These are phyloP conservation scores for Diaporthe aspalathi DNA, from an alignment of 2,329 filamentous ascomycete genomes.

Conservation along the genomic window DNA sequence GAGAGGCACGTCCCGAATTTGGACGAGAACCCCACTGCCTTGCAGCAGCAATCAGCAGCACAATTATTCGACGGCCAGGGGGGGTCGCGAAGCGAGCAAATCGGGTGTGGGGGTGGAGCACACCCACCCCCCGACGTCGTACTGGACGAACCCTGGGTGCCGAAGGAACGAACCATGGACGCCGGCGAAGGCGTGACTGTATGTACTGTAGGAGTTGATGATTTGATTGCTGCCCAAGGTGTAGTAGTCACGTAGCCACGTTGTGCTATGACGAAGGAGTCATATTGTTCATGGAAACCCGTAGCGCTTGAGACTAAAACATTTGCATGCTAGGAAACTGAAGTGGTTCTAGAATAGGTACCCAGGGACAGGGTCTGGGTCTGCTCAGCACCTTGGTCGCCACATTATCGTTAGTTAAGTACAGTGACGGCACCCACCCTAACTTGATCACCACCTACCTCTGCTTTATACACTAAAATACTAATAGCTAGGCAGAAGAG, in stretches of 20 bases:
- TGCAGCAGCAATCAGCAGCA: constrained; percentile 1
- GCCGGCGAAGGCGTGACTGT: too few species aligned
- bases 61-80: neutral
- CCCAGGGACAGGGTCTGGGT: neutral
- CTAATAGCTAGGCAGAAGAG: too few species aligned
- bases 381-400: too few species aligned
- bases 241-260: neutral
- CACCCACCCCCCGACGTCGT: neutral
- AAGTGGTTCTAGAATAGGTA: neutral
- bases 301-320: neutral
- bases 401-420: too few species aligned
- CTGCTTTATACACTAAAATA: too few species aligned
- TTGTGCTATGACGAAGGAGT: neutral
- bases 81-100: neutral
- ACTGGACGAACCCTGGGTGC: neutral
- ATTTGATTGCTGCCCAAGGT: neutral
- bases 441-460: neutral
- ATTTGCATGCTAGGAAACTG: neutral
- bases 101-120: neutral
- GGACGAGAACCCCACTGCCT: neutral
- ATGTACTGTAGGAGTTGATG: neutral
- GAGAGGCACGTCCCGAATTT: constrained; percentile 5
- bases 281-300: neutral
- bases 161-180: neutral
- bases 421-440: neutral